Conservation (phyloP, 208 protist species). For the Leishmania guyanensis region DNA sequence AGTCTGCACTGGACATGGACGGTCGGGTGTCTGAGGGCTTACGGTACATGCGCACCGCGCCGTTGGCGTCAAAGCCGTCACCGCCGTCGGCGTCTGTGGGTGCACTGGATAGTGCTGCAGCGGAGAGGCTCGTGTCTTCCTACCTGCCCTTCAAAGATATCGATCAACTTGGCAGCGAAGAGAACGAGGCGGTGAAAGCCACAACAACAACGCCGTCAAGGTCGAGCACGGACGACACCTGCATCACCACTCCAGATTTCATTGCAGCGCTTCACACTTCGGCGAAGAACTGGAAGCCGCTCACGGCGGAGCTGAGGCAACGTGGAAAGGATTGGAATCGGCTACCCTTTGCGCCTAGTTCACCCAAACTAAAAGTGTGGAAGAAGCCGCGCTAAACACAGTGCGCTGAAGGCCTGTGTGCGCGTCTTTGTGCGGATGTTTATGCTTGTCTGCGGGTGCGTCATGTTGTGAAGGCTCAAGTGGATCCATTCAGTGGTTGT, state of each 20-base stretch:
- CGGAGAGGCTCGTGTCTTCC: constrained; percentile 19
- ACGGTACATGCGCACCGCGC: constrained; percentile 11
- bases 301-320: constrained; percentile 9
- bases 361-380: constrained; percentile 7
- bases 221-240: not conserved
- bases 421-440: not conserved
- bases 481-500: not conserved
- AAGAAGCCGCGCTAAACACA: not conserved
- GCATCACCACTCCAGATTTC: constrained; percentile 1
- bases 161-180: not conserved
- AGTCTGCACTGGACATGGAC: not conserved
- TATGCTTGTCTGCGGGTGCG: not conserved
- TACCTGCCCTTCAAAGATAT: constrained; percentile 30
- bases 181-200: not conserved
- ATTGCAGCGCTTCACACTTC: constrained; percentile 3
- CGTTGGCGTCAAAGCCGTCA: constrained; percentile 1
- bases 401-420: not conserved
- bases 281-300: constrained; percentile 13
- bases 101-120: constrained; percentile 4
- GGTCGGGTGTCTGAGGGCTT: not conserved
- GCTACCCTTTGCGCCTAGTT: not conserved
- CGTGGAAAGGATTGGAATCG: not conserved
- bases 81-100: not conserved
- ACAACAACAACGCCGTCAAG: not conserved
- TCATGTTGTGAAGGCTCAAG: not conserved